These are phyloP conservation scores for Lichtheimia ornata DNA, from an alignment of 371 early-diverging fungal species.

Conservation along the genomic window DNA sequence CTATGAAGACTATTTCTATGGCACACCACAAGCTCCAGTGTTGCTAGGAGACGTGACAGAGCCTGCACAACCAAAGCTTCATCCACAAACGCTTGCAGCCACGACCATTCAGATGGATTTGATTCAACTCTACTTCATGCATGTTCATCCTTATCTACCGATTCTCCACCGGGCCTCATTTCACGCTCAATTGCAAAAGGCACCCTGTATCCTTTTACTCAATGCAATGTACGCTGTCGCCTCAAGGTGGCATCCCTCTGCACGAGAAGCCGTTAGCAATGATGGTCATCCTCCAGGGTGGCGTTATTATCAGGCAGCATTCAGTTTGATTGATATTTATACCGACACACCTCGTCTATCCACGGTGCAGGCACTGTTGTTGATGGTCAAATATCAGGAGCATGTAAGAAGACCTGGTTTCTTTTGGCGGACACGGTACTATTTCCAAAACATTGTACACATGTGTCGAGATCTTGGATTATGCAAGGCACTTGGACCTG, in stretches of 20 bases:
- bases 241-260: constrained; percentile 28
- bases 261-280: not conserved
- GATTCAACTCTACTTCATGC: constrained; percentile 44
- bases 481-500: constrained; percentile 8
- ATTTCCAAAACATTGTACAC: constrained; percentile 36
- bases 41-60: not conserved
- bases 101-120: constrained; percentile 19
- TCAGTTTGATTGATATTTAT: constrained; percentile 35
- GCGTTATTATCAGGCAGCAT: constrained; percentile 38
- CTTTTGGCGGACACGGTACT: constrained; percentile 42
- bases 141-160: constrained; percentile 61
- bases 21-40: not conserved
- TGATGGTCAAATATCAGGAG: constrained; percentile 51
- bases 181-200: constrained; percentile 29
- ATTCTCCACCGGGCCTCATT: constrained; percentile 50
- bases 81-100: constrained; percentile 7
- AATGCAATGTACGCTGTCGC: constrained; percentile 61
- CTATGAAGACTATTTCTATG: constrained; percentile 6
- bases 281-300: constrained; percentile 35
- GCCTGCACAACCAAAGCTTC: constrained; percentile 11
- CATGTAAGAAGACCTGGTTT: constrained; percentile 43
- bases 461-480: constrained; percentile 45
- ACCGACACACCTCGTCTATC: constrained; percentile 45
- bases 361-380: constrained; percentile 46
- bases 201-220: constrained; percentile 52